These are phyloP conservation scores for Suillus subluteus DNA, from an alignment of 768 basidiomycete species.

Conservation along the genomic window DNA sequence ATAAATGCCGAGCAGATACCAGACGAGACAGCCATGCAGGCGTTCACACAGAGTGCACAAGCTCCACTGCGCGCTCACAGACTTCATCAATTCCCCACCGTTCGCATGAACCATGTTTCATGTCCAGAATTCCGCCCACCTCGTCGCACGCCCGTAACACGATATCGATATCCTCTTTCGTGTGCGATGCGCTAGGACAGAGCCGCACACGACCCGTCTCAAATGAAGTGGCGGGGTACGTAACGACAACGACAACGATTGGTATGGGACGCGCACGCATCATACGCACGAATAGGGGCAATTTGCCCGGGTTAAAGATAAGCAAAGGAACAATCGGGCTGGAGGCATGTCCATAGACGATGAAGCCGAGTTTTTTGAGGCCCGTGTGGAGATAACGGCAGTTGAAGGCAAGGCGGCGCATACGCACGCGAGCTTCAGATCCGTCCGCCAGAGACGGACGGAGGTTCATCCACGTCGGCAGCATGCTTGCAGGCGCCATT, in stretches of 20 bases:
- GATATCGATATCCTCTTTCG: neutral
- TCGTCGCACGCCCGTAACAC: neutral
- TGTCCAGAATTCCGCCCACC: neutral
- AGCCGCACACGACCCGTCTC: neutral
- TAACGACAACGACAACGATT: neutral
- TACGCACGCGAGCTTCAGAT: conserved; percentile 2
- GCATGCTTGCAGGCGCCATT: neutral
- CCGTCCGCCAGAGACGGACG: neutral
- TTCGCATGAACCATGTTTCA: neutral
- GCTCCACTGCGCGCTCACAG: neutral
- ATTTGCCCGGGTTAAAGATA: neutral
- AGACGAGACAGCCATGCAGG: neutral
- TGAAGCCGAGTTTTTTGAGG: neutral
- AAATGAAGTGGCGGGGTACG: neutral
- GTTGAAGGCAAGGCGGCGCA: neutral
- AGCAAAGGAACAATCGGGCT: neutral
- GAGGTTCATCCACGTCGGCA: neutral
- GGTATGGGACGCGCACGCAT: conserved; percentile 2
- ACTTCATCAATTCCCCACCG: neutral
- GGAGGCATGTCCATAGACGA: neutral
- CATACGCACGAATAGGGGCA: neutral
- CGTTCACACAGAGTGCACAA: neutral
- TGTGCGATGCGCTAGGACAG: neutral
- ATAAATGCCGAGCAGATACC: neutral
- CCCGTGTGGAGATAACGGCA: neutral